Evolutionary conservation across 2,329 filamentous ascomycete species (phyloP).

Genomic region (Botryosphaeria dothidea): DNA sequence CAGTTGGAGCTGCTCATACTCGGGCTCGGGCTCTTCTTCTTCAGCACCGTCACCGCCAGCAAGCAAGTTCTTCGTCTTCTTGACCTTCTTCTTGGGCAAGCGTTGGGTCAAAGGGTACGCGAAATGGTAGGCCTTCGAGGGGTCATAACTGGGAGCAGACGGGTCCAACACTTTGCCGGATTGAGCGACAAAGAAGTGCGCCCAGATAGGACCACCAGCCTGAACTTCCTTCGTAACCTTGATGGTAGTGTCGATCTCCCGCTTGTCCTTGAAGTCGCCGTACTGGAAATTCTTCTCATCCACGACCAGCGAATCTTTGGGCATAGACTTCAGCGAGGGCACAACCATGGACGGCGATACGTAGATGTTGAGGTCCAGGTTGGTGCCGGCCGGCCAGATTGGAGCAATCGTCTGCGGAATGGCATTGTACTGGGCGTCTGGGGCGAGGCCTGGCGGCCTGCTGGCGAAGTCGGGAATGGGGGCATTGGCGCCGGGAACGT

Average conservation of each 20-base stretch:
- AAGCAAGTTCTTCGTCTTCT: conserved; percentile 85
- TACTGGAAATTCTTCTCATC: conserved; percentile 78
- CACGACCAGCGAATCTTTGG: conserved; percentile 70
- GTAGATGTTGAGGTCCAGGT: conserved; percentile 81
- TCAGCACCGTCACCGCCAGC: conserved; percentile 49
- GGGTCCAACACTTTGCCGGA: conserved; percentile 77
- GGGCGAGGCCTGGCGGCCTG: conserved; percentile 47
- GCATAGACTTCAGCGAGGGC: conserved; percentile 64
- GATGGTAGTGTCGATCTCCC: conserved; percentile 76
- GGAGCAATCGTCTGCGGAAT: conserved; percentile 75
- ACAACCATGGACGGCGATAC: conserved; percentile 74
- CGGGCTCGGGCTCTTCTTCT: conserved; percentile 52
- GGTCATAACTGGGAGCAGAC: conserved; percentile 68
- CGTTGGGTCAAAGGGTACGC: conserved; percentile 84
- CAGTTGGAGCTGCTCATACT: conserved; percentile 64
- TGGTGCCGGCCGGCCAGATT: conserved; percentile 80
- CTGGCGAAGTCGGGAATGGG: conserved; percentile 38
- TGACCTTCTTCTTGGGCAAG: conserved; percentile 83
- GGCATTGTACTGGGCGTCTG: conserved; percentile 58
- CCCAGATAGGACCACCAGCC: conserved; percentile 91
- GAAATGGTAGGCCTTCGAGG: conserved; percentile 78
- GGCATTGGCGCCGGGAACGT: conserved; percentile 29
- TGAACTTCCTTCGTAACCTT: conserved; percentile 77
- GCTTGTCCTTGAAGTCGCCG: conserved; percentile 76
- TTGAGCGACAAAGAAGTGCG: conserved; percentile 86